Conservation (phyloP, 169 alveolate genomes). For the Eimeria necatrix region DNA sequence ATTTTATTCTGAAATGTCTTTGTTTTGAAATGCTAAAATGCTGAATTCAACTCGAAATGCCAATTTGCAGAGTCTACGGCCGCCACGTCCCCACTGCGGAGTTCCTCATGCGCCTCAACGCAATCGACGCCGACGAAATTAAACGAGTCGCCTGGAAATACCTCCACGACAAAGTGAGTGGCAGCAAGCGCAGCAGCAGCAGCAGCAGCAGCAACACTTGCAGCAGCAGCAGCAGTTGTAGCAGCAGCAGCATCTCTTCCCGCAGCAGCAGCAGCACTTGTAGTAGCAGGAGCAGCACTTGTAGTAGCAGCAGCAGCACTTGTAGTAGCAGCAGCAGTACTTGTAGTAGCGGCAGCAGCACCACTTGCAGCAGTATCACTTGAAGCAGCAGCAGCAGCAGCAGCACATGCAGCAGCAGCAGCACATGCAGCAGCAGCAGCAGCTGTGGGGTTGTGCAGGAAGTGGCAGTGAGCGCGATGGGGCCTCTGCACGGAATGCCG, state of each 20-base stretch:
- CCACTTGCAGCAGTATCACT: not conserved
- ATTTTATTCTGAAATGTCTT: not conserved
- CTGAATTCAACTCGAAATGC: not conserved
- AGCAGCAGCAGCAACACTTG: not conserved
- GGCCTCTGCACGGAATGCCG: conserved; percentile 74
- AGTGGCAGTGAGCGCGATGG: conserved; percentile 48
- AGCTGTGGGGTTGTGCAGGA: conserved; percentile 33
- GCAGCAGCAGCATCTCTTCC: not conserved
- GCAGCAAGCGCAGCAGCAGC: not conserved
- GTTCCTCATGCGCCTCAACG: conserved; percentile 88
- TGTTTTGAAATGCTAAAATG: not conserved
- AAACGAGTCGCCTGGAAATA: conserved; percentile 93
- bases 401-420: not conserved
- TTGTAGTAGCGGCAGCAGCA: not conserved
- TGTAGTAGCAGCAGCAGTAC: not conserved
- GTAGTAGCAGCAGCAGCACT: too few species aligned
- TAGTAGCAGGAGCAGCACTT: too few species aligned
- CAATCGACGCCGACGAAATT: conserved; percentile 91
- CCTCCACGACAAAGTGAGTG: conserved; percentile 88
- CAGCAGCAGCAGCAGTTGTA: too few species aligned
- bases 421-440: not conserved
- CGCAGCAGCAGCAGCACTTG: not conserved
- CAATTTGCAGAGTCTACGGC: conserved; percentile 87
- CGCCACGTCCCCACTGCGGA: conserved; percentile 90
- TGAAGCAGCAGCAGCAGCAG: not conserved